A percentile compares a stretch with the other conserved stretches of the same genome.
Conservation (phyloP, 2,329 filamentous ascomycete genomes). For the Hypoxylon sp. region DNA sequence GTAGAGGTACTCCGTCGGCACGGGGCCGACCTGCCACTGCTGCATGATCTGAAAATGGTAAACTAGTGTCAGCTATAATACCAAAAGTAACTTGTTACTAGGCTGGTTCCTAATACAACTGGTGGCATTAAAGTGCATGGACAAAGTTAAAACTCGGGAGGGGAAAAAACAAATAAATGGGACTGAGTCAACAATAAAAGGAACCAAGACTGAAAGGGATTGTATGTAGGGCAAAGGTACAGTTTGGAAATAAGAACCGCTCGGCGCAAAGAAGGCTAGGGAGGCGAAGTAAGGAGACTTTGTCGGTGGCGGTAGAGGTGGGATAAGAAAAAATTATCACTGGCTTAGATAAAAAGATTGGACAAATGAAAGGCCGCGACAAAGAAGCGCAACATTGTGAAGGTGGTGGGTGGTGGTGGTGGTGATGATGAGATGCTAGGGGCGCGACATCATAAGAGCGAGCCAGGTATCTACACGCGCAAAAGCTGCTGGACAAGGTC, state of each 20-base stretch:
- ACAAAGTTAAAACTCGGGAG: slow-evolving; percentile 32
- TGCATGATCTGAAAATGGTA: slow-evolving; percentile 66
- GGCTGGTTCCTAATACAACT: slow-evolving; percentile 39
- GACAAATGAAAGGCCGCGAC: slow-evolving; percentile 32
- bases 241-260: slow-evolving; percentile 35
- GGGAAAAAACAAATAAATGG: slow-evolving; percentile 33
- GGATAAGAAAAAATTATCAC: slow-evolving; percentile 37
- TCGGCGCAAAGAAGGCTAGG: slow-evolving; percentile 22
- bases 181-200: slow-evolving; percentile 35
- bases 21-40: slow-evolving; percentile 73
- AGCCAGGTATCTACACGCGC: slow-evolving; percentile 28
- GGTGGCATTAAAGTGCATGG: slow-evolving; percentile 33
- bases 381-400: slow-evolving; percentile 34
- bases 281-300: slow-evolving; percentile 43
- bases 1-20: slow-evolving; percentile 71
- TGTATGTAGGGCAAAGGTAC: slow-evolving; percentile 33
- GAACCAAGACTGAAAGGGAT: slow-evolving; percentile 32
- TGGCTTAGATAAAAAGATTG: slow-evolving; percentile 28
- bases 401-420: slow-evolving; percentile 9
- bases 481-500: slow-evolving; percentile 19
- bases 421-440: slow-evolving; percentile 31
- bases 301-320: slow-evolving; percentile 38
- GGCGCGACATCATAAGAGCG: slow-evolving; percentile 31
- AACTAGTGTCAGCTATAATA: slow-evolving; percentile 53
- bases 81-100: slow-evolving; percentile 35